phyloP scores from a whole-genome alignment of 106 monocot genomes.

The Gastrodia elata region DNA sequence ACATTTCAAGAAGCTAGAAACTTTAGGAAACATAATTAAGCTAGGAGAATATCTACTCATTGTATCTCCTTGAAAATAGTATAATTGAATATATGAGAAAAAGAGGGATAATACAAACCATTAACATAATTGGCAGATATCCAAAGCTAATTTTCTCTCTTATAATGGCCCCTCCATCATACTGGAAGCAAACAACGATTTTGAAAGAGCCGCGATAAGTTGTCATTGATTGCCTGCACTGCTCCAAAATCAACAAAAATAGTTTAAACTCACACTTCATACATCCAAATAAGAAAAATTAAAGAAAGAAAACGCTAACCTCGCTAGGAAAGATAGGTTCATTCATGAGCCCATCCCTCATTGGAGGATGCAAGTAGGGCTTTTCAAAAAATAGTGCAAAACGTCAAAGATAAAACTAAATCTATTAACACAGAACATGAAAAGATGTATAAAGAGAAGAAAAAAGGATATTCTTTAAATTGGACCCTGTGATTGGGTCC shows the following conservation, averaged over 20 bases:
- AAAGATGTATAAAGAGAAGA: background rate
- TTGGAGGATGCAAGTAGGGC: constrained; percentile 26
- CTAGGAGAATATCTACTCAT: background rate
- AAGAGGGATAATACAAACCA: constrained; percentile 31
- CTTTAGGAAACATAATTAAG: background rate
- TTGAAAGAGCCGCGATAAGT: constrained; percentile 58
- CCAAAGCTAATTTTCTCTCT: constrained; percentile 52
- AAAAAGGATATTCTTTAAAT: constrained; percentile 79
- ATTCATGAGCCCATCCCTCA: constrained; percentile 19
- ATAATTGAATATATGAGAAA: background rate
- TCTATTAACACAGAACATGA: background rate
- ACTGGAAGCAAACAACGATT: constrained; percentile 42
- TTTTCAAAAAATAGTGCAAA: constrained; percentile 50
- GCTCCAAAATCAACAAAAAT: constrained; percentile 15
- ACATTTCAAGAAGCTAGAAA: background rate
- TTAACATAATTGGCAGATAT: constrained; percentile 85
- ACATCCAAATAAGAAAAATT: background rate
- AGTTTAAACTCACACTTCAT: background rate
- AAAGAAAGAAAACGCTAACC: constrained; percentile 19
- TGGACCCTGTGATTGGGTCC: constrained; percentile 22
- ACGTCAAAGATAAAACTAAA: constrained; percentile 33
- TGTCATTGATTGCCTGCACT: constrained; percentile 63
- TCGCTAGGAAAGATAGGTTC: constrained; percentile 44
- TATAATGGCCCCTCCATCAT: constrained; percentile 27
- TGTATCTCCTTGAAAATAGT: background rate